Conservation (phyloP, 2,329 filamentous ascomycete genomes). For the Ophiostoma sp. region DNA sequence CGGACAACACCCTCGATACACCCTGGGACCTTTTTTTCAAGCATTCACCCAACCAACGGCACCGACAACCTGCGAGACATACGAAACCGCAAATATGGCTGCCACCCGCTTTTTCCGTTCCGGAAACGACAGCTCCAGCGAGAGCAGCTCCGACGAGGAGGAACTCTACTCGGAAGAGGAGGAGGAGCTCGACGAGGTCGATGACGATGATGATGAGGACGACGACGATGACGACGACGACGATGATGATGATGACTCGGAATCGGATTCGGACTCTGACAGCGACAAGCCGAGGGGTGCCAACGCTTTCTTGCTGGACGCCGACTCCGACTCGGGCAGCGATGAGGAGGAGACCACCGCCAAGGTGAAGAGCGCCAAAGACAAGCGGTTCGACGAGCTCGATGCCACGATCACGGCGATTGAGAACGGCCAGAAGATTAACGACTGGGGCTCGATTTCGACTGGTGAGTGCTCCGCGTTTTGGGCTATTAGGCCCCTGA, state of each 20-base stretch:
- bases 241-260: conserved; percentile 37
- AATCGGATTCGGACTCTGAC: conserved; percentile 51
- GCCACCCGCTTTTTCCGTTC: conserved; percentile 92
- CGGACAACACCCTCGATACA: not conserved
- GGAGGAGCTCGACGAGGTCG: conserved; percentile 54
- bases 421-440: conserved; percentile 96
- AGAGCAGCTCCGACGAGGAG: conserved; percentile 95
- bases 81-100: conserved; percentile 55
- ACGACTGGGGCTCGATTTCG: conserved; percentile 93
- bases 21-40: not conserved
- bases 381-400: conserved; percentile 93
- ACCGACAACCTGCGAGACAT: not conserved
- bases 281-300: conserved; percentile 69
- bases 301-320: conserved; percentile 78
- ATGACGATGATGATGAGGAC: conserved; percentile 64
- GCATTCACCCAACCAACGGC: not conserved
- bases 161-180: conserved; percentile 84
- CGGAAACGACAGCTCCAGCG: conserved; percentile 88
- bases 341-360: conserved; percentile 80
- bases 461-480: conserved; percentile 62
- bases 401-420: conserved; percentile 87
- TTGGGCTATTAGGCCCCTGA: not conserved
- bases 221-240: conserved; percentile 64
- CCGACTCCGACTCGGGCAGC: conserved; percentile 67
- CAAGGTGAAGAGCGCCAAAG: conserved; percentile 95